A percentile compares a stretch with the other conserved stretches of the same genome.
Conservation (phyloP, 345 rosid species). For the Crucihimalaya himalaica region DNA sequence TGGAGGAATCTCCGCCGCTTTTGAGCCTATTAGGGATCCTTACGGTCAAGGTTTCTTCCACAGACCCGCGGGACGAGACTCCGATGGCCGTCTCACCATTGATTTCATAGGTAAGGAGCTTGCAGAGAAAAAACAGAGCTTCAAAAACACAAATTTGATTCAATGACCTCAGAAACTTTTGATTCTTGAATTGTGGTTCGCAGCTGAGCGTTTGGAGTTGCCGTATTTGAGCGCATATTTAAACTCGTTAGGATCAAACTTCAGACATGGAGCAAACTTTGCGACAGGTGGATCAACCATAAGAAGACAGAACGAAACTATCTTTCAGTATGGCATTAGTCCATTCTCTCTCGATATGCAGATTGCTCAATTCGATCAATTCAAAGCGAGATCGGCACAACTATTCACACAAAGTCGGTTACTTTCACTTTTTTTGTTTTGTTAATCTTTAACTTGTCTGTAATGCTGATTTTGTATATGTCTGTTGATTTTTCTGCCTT, state of each 20-base stretch:
- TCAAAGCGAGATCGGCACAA: constrained; percentile 60
- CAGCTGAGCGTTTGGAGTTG: constrained; percentile 74
- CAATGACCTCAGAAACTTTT: neutral
- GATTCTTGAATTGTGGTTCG: constrained; percentile 11
- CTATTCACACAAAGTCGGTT: constrained; percentile 56
- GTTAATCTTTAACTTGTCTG: neutral
- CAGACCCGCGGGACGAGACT: constrained; percentile 66
- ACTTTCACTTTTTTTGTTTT: neutral
- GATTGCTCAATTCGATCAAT: constrained; percentile 72
- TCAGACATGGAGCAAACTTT: constrained; percentile 88
- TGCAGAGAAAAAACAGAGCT: neutral
- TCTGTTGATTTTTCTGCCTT: neutral
- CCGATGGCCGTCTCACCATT: constrained; percentile 77
- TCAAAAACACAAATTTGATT: neutral
- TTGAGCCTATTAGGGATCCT: constrained; percentile 60
- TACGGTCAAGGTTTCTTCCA: constrained; percentile 66
- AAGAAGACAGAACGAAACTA: constrained; percentile 79
- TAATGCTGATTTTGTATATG: constrained; percentile 2
- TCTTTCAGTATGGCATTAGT: constrained; percentile 83
- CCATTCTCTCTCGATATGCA: constrained; percentile 91
- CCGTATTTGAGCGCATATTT: constrained; percentile 88
- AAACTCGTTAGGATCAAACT: constrained; percentile 78
- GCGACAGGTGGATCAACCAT: constrained; percentile 96
- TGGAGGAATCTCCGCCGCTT: constrained; percentile 81
- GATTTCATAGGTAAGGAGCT: constrained; percentile 71